These are phyloP conservation scores for Euphorbia tirucalli DNA, from an alignment of 345 rosid genomes.

Conservation along the genomic window DNA sequence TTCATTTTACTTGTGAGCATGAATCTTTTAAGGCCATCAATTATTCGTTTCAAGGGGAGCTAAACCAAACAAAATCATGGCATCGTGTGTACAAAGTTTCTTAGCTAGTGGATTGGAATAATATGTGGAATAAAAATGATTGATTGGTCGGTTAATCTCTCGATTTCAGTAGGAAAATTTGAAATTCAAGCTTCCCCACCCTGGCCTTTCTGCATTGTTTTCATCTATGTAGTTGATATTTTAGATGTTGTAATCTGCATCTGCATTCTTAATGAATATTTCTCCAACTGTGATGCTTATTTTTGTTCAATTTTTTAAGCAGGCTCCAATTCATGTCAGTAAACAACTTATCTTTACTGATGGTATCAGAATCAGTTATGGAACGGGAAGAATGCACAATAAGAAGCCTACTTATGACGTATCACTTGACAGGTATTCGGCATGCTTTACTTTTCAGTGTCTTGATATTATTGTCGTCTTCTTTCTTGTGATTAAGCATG, in stretches of 20 bases:
- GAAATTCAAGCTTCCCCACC: background rate
- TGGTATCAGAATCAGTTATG: conserved; percentile 75
- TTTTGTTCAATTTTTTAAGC: conserved; percentile 26
- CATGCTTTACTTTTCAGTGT: conserved; percentile 7
- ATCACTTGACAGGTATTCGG: conserved; percentile 65
- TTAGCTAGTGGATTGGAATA: background rate
- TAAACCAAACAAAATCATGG: background rate
- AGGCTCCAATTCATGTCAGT: conserved; percentile 87
- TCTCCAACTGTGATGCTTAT: conserved; percentile 10
- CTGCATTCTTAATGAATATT: background rate
- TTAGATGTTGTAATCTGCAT: no score
- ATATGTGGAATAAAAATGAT: background rate
- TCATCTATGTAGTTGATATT: no score
- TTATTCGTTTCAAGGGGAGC: background rate
- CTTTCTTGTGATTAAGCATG: conserved; percentile 25
- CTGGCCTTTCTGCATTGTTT: background rate
- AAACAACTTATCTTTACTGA: conserved; percentile 72
- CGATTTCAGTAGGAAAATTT: background rate
- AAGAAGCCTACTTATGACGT: conserved; percentile 65
- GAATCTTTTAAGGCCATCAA: background rate
- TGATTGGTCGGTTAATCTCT: background rate
- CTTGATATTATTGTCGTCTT: conserved; percentile 5
- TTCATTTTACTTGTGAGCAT: background rate
- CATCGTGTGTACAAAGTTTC: background rate
- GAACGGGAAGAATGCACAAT: conserved; percentile 44